Conservation (phyloP, 306 rosid genomes). For the Spatholobus suberectus region DNA sequence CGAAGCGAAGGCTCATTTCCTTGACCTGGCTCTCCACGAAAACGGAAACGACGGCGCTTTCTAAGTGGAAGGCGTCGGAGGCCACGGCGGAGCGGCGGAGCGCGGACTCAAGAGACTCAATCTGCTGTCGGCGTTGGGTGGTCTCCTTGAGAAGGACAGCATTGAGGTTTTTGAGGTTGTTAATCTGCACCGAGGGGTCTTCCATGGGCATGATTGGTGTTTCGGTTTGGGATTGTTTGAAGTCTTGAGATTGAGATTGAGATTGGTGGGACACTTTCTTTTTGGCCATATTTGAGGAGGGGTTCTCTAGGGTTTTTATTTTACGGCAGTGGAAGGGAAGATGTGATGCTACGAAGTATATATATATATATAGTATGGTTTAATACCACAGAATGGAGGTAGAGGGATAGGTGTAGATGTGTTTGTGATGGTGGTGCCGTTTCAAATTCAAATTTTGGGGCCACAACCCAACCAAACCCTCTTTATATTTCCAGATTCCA, state of each 20-base stretch:
- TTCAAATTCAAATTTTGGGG: conserved; percentile 13
- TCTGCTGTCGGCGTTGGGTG: conserved; percentile 51
- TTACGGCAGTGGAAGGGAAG: neutral
- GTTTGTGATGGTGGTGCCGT: too few species aligned
- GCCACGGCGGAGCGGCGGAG: conserved; percentile 33
- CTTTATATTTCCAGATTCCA: neutral
- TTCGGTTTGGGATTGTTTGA: conserved; percentile 24
- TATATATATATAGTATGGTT: neutral
- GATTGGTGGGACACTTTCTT: conserved; percentile 54
- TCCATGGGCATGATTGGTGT: neutral
- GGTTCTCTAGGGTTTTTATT: conserved; percentile 43
- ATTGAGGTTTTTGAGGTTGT: conserved; percentile 74
- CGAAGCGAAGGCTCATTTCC: conserved; percentile 44
- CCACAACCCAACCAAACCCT: neutral
- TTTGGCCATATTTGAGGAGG: conserved; percentile 60
- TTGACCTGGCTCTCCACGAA: conserved; percentile 47
- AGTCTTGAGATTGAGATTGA: conserved; percentile 40
- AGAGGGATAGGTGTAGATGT: neutral
- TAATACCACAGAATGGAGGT: neutral
- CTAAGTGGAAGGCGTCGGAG: conserved; percentile 51
- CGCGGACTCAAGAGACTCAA: conserved; percentile 52
- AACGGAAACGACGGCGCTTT: conserved; percentile 47
- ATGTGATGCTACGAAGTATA: neutral
- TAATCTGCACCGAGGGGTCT: conserved; percentile 55
- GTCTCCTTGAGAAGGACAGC: conserved; percentile 68